Base-by-base conservation (phyloP, 495 filamentous ascomycete genomes). In the Pseudevernia furfuracea region DNA sequence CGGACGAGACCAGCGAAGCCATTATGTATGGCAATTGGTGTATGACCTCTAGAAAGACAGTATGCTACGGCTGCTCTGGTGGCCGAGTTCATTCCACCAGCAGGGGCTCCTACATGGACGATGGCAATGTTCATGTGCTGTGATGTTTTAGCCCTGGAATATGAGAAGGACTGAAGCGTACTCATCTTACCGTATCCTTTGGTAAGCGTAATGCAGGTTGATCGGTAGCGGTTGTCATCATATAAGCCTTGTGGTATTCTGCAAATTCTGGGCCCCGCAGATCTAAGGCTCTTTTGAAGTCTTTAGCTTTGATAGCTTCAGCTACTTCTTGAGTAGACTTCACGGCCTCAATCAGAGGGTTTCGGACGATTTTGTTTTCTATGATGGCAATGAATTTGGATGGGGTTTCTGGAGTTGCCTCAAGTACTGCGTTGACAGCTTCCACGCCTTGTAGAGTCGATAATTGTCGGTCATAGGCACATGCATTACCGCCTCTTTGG, bases 51-150 rank as follows among this genome's bases (percentile, higher is more conserved):
- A n/a, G 89, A 88, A 39, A 95, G 75, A 72, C 93, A 97, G 78
- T 96, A 99, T n/a, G 91, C 90, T 15, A 96, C 92, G 15, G 90
- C 94, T 23, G 91, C 94, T 60, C 95, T 87, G 23, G 96, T 96
- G 28, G 95, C 93, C 52, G 92, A 91, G 76, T 99, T 99, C 87
- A 99, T 97, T 72, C 95, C 95, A 71, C 94, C 95, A n/a, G 95
- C 95, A 9, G 95, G 95, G 36, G 95, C 95, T 68, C 95, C 95
- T 32, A 64, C 91, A 70, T 99, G 96, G 72, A 99, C 88, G 67
- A 97, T 93, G 10, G 88, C 94, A 69, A 99, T 90, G 44, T 85
- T 86, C 91, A 97, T 92, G 69, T 86, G 86, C 89, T 95, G 61
- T 14, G 23, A 46, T 10, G 17, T 25, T 23, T 67, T 41, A 64